phyloP scores from a whole-genome alignment of 2,329 filamentous ascomycete species.

The Aspergillus pseudotamarii region DNA sequence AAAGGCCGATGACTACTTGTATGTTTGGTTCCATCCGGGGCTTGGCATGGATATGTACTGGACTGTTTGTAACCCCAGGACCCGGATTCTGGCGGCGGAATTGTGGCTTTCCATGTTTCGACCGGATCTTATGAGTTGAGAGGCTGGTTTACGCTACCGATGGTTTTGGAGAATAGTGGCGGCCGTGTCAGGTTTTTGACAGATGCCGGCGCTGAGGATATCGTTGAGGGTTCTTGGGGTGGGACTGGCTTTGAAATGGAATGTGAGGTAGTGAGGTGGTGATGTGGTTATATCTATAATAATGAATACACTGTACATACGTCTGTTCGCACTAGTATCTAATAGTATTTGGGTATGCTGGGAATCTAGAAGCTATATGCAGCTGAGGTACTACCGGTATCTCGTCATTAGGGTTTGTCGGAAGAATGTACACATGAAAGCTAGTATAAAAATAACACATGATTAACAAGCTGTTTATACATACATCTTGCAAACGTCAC shows the following conservation, averaged over 20 bases:
- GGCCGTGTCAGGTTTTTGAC: background rate
- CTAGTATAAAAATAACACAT: background rate
- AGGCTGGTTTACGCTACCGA: background rate
- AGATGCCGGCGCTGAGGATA: background rate
- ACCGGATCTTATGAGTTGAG: background rate
- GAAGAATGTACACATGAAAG: background rate
- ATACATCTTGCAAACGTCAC: background rate
- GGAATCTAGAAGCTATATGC: background rate
- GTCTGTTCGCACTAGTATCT: background rate
- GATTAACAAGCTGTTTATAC: too few relatives aligned
- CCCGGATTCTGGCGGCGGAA: background rate
- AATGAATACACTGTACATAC: background rate
- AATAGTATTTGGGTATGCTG: background rate
- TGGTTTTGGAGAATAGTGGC: background rate
- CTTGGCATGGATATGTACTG: background rate
- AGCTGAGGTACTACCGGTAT: too few relatives aligned
- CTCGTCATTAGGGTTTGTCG: background rate
- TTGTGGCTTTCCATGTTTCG: background rate
- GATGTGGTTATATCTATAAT: background rate
- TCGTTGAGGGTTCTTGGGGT: background rate
- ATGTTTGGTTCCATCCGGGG: background rate
- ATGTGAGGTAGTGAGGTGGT: background rate
- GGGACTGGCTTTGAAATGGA: background rate
- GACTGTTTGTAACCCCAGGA: background rate
- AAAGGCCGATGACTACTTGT: conserved; percentile 10